A percentile compares a stretch with the other conserved stretches of the same genome.
These are phyloP conservation scores for Oryza meyeriana DNA, from an alignment of 176 grass and related monocot species.

Conservation along the genomic window DNA sequence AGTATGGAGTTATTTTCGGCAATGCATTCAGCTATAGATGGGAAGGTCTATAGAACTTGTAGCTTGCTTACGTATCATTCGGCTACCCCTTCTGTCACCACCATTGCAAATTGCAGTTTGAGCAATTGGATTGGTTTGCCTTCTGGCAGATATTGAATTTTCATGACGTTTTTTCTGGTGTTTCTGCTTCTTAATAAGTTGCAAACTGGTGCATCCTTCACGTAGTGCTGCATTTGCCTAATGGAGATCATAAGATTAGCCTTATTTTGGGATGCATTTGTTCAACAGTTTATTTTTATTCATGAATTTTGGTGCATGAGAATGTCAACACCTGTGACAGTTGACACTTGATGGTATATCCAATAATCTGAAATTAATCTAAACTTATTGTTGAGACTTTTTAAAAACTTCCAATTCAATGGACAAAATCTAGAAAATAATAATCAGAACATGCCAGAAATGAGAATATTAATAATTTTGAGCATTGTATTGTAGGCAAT, in stretches of 20 bases:
- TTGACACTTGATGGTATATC: background rate
- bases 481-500: conserved; percentile 55
- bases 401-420: background rate
- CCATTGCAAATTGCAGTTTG: background rate
- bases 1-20: background rate
- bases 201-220: background rate
- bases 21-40: background rate
- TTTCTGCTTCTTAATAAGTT: background rate
- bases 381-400: background rate
- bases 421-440: background rate
- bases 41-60: background rate
- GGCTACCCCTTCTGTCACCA: background rate
- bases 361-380: background rate
- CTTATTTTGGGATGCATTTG: background rate
- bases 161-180: background rate
- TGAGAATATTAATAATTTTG: conserved; percentile 1
- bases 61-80: background rate
- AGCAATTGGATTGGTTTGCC: background rate
- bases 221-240: background rate
- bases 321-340: background rate
- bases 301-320: background rate
- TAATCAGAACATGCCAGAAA: background rate
- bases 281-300: background rate
- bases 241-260: background rate
- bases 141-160: background rate